Evolutionary conservation across 257 asterid genomes (phyloP), one percentile per base, ranked within the genome.

Genomic region (Ophiorrhiza pumila): DNA sequence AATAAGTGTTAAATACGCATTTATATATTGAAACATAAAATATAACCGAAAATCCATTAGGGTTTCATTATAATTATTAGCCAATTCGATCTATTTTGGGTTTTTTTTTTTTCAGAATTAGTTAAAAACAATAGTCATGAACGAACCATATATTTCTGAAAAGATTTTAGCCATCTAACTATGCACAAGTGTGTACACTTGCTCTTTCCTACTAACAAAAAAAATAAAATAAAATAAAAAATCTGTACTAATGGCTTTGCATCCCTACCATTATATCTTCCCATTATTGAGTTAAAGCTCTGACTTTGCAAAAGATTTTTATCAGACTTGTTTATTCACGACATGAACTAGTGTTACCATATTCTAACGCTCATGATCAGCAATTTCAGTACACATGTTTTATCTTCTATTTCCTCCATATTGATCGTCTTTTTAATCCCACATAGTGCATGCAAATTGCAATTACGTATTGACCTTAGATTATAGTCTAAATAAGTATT

Each of bases 211-310:
- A 37, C 42, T 37, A 3, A 37, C 7, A 7, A 7, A 3, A 37
- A 37, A 37, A 37, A 37, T 37, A 37, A 37, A 37, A 37, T 2
- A 37, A 37, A 37, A 37, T 3, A 37, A 7, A 37, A 7, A 5
- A 13, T 22, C 23, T 65, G 69, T 22, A 49, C 69, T 41, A 4
- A n/a, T 9, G 50, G 32, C 42, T 49, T 41, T 22, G 22, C 34
- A 39, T 37, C 31, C 18, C 69, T 64, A 41, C 35, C 52, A 39
- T 63, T 37, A 22, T 63, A 17, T 37, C 47, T 23, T 37, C 3
- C 50, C 69, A 64, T 64, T 64, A 64, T 32, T 22, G 65, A 34
- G 22, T 59, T 4, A 59, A 59, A 59, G n/a, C 42, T 59, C 31
- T 59, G 65, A 59, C 65, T 14, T 5, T 34, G 65, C 23, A 17